Base-by-base conservation (phyloP, 176 grass and related monocot genomes). In the Juncus inflexus region DNA sequence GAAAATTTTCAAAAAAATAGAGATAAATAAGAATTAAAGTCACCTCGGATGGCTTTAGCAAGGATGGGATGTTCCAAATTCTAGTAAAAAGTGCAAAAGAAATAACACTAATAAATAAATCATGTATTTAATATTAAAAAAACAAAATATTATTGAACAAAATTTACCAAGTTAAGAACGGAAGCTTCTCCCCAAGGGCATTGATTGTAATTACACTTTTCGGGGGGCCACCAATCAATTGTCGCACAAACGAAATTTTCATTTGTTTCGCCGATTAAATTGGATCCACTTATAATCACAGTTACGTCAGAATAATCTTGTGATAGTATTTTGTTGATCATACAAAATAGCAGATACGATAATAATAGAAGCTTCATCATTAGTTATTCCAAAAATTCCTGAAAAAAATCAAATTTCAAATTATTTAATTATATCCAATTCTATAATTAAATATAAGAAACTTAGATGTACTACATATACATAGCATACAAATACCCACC, bases 201-300 rank as follows among this genome's bases (percentile, higher is more conserved):
- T 12, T 99, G 75, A 68, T 92, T 60, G 28, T 99, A 99, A 57
- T 92, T 99, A 55, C 94, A 99, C 72, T 99, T 99, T 77, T 92
- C 83, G 0, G 80, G 88, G 59, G 94, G 94, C 94, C 94, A 99
- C 94, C 94, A 99, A 92, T 99, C 94, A 39, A 99, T 67, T 64
- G 94, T 99, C 7, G 85, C 85, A 2, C 94, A 99, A 58, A 99
- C 73, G 41, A 90, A 99, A 75, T 75, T 74, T n/a, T 82, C 74
- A 42, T 79, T 81, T 15, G 80, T 99, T 3, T 87, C 78, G 42
- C 88, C 88, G 10, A 92, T 76, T 11, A 71, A 83, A 58, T 74
- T 35, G 13, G 94, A 84, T 3, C 94, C 94, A 43, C 73, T 82
- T 52, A 99, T 36, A 64, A 80, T 78, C 53, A 92, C 72, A 0